These are phyloP conservation scores for Prunus salicina DNA, from an alignment of 306 rosid species.

Conservation along the genomic window DNA sequence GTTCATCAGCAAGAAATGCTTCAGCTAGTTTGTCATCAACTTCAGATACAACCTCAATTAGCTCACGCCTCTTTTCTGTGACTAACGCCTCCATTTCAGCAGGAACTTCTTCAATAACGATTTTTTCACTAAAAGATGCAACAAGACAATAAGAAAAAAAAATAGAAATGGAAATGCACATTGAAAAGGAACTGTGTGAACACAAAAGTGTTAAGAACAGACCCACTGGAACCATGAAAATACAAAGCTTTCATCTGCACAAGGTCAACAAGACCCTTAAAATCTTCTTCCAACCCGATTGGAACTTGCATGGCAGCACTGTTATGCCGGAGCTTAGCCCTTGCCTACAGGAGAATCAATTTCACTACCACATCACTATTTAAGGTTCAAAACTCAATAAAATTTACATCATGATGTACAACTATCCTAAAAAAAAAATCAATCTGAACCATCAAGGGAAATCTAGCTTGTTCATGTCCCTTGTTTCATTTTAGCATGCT, in stretches of 20 bases:
- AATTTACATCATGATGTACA: background rate
- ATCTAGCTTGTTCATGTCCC: background rate
- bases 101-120: constrained; percentile 74
- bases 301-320: constrained; percentile 98
- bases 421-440: background rate
- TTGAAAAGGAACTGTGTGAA: background rate
- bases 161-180: background rate
- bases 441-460: background rate
- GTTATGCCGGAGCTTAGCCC: constrained; percentile 95
- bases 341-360: constrained; percentile 61
- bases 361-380: background rate
- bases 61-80: constrained; percentile 84
- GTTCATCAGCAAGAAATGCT: constrained; percentile 80
- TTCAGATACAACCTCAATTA: constrained; percentile 87
- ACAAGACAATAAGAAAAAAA: constrained; percentile 13
- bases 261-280: constrained; percentile 92
- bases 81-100: constrained; percentile 73
- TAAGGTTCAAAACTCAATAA: background rate
- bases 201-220: constrained; percentile 28
- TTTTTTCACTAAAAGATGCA: constrained; percentile 58
- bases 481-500: background rate
- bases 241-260: constrained; percentile 82
- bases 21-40: constrained; percentile 97
- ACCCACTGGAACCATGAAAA: constrained; percentile 89
- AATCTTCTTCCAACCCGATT: constrained; percentile 89